Conservation (phyloP, 495 filamentous ascomycete species). For the Talaromyces ruber region DNA sequence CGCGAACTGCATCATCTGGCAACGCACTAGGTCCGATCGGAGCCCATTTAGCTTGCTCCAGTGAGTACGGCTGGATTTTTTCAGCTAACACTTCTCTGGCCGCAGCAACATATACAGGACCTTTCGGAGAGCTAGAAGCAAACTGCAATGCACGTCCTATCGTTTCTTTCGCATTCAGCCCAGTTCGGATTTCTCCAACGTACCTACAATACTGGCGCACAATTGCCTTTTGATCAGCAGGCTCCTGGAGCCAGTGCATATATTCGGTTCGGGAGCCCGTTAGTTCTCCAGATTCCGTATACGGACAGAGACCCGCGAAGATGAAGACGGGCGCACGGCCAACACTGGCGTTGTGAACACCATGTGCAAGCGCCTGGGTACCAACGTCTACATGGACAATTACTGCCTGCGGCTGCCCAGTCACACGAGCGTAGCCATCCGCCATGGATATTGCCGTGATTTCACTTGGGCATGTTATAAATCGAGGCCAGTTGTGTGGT, state of each 20-base stretch:
- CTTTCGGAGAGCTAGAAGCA: slow-evolving; percentile 54
- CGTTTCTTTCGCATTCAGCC: slow-evolving; percentile 78
- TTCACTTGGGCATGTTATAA: too few species aligned
- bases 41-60: slow-evolving; percentile 54
- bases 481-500: too few species aligned
- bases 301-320: slow-evolving; percentile 27
- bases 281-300: slow-evolving; percentile 67
- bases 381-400: too few species aligned
- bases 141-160: slow-evolving; percentile 68
- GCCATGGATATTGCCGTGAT: too few species aligned
- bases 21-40: slow-evolving; percentile 56
- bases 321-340: too few species aligned
- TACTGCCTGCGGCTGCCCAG: too few species aligned
- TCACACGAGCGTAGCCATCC: too few species aligned
- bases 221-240: slow-evolving; percentile 68
- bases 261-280: slow-evolving; percentile 68
- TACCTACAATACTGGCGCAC: slow-evolving; percentile 37
- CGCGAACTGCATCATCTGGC: slow-evolving; percentile 36
- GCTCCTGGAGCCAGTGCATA: slow-evolving; percentile 76
- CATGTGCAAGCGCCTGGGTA: too few species aligned
- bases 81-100: slow-evolving; percentile 41
- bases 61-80: slow-evolving; percentile 55
- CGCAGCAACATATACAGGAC: slow-evolving; percentile 61
- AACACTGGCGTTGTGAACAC: too few species aligned
- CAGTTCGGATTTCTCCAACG: too few species aligned